Evolutionary conservation across 2,329 filamentous ascomycete species (phyloP), one percentile per base, ranked within the genome.

Genomic region (Talaromyces marneffei): DNA sequence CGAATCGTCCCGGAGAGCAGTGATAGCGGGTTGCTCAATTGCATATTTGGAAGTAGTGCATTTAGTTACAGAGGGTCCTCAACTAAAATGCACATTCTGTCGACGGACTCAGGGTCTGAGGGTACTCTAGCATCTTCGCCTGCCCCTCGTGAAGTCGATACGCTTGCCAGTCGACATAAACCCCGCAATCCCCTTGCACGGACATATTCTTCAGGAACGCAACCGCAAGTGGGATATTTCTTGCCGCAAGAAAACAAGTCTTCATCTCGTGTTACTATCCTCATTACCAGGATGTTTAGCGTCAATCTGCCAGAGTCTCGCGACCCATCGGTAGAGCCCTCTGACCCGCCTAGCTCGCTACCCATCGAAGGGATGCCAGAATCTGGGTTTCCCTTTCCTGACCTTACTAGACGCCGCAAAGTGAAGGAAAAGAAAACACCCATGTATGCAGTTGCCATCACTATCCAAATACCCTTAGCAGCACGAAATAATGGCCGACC

Each of bases 261-360:
- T 63, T 66, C 79, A 62, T 67, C 77, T 65, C 75, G 80, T 72
- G 75, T 80, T 2, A 84, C 82, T 20, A 78, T 86, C 27, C 76
- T 85, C 55, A 78, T 85, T 59, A 85, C 83, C 5, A 77, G 83
- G 60, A 81, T 84, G 74, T 86, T 86, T 68, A 81, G 82, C n/a
- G 80, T 85, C 60, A 78, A 80, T 55, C 70, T 83, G 2, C 78
- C 80, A 2, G 81, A 83, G 39, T 75, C 76, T 7, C 71, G 71
- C 10, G 76, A 75, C 27, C 54, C 70, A 66, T 65, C 73, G 5
- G 67, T 70, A 40, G 77, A 78, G 27, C 61, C 67, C 16, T 63
- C 69, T 14, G 74, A 77, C 2, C 14, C 39, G 31, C 64, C 69
- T 55, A 64, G 69, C n/a, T 67, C 64, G 57, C 68, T 71, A 4